phyloP scores from a whole-genome alignment of 257 asterid species.

The Solanum pinnatisectum region DNA sequence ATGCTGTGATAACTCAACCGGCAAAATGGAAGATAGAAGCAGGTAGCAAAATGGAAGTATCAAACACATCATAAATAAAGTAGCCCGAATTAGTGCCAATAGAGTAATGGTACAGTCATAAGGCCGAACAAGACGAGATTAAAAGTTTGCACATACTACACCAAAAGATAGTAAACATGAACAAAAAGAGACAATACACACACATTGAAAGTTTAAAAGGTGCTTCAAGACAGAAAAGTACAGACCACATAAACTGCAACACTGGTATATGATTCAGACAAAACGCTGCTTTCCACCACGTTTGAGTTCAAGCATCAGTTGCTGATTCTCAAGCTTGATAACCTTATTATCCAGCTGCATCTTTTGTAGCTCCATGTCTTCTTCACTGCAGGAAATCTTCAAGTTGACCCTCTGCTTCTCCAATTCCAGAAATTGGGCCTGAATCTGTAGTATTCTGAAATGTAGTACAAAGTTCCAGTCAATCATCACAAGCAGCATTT shows the following conservation, averaged over 20 bases:
- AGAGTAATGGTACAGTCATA: background rate
- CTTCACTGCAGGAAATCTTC: slow-evolving; percentile 2
- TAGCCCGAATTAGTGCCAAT: background rate
- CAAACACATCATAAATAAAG: background rate
- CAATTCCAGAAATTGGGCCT: slow-evolving; percentile 22
- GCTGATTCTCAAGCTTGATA: slow-evolving; percentile 39
- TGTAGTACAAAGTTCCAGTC: background rate
- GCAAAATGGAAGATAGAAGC: background rate
- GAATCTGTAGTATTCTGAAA: slow-evolving; percentile 1
- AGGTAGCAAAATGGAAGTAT: background rate
- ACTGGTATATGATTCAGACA: background rate
- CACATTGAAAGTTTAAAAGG: background rate
- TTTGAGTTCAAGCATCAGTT: slow-evolving; percentile 16
- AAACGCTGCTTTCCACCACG: slow-evolving; percentile 3
- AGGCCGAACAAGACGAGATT: background rate
- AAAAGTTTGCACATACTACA: background rate
- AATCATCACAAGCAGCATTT: background rate
- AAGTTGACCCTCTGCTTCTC: slow-evolving; percentile 23
- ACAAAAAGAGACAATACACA: background rate
- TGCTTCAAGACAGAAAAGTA: background rate
- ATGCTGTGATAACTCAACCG: no score
- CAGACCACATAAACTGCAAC: background rate
- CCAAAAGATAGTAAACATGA: background rate
- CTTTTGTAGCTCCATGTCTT: slow-evolving; percentile 22
- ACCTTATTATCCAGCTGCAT: slow-evolving; percentile 25